phyloP scores from a whole-genome alignment of 2,329 filamentous ascomycete genomes.

The Fusarium udum region DNA sequence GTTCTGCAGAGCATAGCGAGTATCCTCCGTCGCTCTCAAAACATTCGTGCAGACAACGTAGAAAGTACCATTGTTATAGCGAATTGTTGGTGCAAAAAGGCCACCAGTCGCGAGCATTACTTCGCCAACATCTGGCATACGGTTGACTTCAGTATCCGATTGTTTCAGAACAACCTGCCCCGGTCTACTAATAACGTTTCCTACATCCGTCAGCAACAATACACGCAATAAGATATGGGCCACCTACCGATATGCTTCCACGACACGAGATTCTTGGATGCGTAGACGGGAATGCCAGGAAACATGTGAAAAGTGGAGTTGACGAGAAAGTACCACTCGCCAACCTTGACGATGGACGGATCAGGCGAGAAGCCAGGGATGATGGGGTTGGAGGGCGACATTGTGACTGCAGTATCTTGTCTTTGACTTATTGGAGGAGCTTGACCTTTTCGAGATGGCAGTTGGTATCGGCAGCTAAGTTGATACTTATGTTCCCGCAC shows the following conservation, averaged over 20 bases:
- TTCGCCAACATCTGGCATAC: not conserved
- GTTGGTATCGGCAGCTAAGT: not conserved
- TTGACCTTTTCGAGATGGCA: not conserved
- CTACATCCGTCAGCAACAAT: not conserved
- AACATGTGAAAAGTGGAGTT: constrained; percentile 26
- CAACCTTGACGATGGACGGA: constrained; percentile 13
- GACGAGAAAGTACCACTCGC: constrained; percentile 19
- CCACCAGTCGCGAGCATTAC: not conserved
- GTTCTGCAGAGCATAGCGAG: not conserved
- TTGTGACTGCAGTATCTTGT: not conserved
- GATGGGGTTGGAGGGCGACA: constrained; percentile 16
- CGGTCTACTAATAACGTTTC: constrained; percentile 2
- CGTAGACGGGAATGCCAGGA: constrained; percentile 11
- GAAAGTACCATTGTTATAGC: not conserved
- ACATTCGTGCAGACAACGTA: constrained; percentile 19
- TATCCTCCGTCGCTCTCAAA: not conserved
- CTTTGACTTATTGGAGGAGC: not conserved
- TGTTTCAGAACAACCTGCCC: not conserved
- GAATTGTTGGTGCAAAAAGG: constrained; percentile 10
- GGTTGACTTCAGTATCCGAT: constrained; percentile 4
- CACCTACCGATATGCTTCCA: constrained; percentile 6
- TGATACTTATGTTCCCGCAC: constrained; percentile 1
- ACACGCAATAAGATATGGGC: fast-evolving
- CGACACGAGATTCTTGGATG: not conserved
- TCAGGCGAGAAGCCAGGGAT: constrained; percentile 21